Evolutionary conservation across 2,329 filamentous ascomycete genomes (phyloP).

Genomic region (Beauveria asiatica): DNA sequence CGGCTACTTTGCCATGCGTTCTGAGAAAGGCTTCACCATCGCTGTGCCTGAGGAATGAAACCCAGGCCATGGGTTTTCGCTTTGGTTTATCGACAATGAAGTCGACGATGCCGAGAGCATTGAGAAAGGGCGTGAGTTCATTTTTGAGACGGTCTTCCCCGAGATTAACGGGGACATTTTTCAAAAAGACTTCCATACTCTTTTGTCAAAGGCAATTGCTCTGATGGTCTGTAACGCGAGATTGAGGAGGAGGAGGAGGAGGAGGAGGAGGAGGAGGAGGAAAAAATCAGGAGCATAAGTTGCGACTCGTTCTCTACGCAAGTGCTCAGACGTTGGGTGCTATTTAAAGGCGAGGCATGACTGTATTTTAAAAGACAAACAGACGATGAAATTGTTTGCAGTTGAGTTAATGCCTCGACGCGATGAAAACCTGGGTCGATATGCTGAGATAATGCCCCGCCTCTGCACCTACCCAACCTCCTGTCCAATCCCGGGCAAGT

Average conservation of each 20-base stretch:
- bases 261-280: too few species aligned
- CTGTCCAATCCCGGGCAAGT: too few species aligned
- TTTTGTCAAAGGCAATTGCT: not conserved
- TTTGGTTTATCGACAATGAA: constrained; percentile 36
- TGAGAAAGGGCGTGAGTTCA: constrained; percentile 33
- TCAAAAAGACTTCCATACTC: constrained; percentile 39
- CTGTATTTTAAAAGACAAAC: too few species aligned
- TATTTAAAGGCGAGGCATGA: too few species aligned
- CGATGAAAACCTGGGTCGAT: too few species aligned
- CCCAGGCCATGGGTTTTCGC: constrained; percentile 24
- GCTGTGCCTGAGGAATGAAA: constrained; percentile 32
- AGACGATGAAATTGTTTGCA: too few species aligned
- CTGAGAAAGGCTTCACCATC: constrained; percentile 38
- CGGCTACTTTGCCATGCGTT: constrained; percentile 22
- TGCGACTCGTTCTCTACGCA: too few species aligned
- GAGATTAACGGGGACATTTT: constrained; percentile 33
- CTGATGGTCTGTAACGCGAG: not conserved
- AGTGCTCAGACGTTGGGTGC: too few species aligned
- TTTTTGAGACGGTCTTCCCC: constrained; percentile 27
- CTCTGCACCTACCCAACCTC: too few species aligned
- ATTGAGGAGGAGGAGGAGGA: not conserved
- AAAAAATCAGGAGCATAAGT: too few species aligned
- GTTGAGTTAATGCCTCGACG: too few species aligned
- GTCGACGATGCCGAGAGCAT: constrained; percentile 29
- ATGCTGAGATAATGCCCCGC: too few species aligned